These are phyloP conservation scores for Eimeria sp. DNA, from an alignment of 169 alveolate species.

Conservation along the genomic window DNA sequence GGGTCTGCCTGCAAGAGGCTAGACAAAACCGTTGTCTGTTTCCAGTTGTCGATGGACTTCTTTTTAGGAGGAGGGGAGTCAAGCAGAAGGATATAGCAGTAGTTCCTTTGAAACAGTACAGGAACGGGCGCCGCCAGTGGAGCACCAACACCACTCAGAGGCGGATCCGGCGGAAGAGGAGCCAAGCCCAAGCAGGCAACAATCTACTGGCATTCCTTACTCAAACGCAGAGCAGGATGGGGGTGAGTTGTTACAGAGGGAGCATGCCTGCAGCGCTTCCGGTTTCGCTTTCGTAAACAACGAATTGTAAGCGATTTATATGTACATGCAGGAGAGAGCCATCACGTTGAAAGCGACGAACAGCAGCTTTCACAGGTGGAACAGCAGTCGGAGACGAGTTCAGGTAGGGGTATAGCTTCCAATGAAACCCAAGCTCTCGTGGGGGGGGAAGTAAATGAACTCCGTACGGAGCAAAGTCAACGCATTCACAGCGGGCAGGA, in stretches of 20 bases:
- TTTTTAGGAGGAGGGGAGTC: background rate
- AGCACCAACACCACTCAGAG: slow-evolving; percentile 29
- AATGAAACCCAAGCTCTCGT: background rate
- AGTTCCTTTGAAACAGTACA: background rate
- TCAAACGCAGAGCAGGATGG: background rate
- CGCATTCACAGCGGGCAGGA: background rate
- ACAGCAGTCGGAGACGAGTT: slow-evolving; percentile 10
- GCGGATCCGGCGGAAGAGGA: background rate
- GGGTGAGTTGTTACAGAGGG: background rate
- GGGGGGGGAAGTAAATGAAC: background rate
- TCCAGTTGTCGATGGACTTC: background rate
- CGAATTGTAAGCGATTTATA: background rate
- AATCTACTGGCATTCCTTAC: background rate
- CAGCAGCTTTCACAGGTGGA: slow-evolving; percentile 2
- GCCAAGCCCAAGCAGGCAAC: background rate
- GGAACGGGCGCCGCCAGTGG: background rate
- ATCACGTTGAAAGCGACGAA: background rate
- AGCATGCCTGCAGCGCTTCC: background rate
- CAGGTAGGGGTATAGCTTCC: background rate
- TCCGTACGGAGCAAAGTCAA: background rate
- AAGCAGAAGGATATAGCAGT: background rate
- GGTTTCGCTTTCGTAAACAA: background rate
- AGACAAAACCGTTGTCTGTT: background rate
- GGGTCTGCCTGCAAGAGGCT: background rate
- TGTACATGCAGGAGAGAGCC: background rate